These are phyloP conservation scores for Stylosanthes scabra DNA, from an alignment of 331 rosid species.

Conservation along the genomic window DNA sequence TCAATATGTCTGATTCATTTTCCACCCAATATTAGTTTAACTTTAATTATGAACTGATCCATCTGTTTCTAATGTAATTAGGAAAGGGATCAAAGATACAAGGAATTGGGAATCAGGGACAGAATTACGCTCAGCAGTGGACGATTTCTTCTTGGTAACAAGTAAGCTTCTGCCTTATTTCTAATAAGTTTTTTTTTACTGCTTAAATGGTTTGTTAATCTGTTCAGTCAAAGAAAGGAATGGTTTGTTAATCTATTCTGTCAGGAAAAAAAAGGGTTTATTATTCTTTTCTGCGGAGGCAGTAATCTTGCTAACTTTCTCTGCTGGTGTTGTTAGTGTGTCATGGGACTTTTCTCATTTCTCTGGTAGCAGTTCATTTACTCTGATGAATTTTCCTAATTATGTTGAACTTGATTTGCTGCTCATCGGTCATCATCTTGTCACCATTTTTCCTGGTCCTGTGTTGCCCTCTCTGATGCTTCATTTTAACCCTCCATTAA, in stretches of 20 bases:
- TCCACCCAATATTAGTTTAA: neutral
- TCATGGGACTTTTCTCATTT: neutral
- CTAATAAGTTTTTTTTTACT: constrained; percentile 13
- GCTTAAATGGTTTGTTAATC: constrained; percentile 13
- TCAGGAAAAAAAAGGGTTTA: no score
- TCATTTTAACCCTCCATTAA: neutral
- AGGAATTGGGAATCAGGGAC: constrained; percentile 97
- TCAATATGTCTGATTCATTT: neutral
- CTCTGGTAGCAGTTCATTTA: neutral
- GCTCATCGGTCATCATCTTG: neutral
- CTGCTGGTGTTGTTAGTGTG: neutral
- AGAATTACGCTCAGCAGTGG: constrained; percentile 99
- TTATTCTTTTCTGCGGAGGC: constrained; percentile 14
- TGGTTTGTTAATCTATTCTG: constrained; percentile 1
- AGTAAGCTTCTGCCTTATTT: constrained; percentile 62
- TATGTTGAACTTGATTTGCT: neutral
- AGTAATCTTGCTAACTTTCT: neutral
- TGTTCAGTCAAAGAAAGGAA: neutral
- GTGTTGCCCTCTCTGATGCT: neutral
- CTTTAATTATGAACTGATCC: constrained; percentile 29
- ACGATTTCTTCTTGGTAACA: constrained; percentile 98
- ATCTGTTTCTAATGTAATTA: constrained; percentile 37
- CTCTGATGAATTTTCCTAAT: neutral
- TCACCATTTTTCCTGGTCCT: neutral
- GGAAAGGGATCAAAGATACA: constrained; percentile 99